Base-by-base conservation (phyloP, 2,329 filamentous ascomycete genomes). In the Fusarium abutilonis region DNA sequence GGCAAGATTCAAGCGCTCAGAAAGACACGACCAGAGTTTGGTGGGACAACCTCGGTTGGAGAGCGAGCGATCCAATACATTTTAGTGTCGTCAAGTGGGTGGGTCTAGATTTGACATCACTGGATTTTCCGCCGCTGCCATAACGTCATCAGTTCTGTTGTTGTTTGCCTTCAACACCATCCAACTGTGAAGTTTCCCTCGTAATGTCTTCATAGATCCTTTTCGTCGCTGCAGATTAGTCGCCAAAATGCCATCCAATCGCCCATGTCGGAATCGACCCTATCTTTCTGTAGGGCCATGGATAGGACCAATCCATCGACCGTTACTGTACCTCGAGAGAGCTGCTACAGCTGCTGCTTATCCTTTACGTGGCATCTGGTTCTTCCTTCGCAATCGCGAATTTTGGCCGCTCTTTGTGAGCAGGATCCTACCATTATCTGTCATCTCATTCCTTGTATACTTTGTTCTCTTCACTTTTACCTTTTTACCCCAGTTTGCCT, bases 401-500 rank as follows among this genome's bases (percentile, higher is more conserved):
- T 89, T 95, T 65, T 96, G 90, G 76, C 93, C 93, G 21, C 83
- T 97, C 2, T 89, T 97, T 64, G 81, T 86, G 54, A 82, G 90
- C 21, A 88, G 93, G 14, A 80, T 99, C 3, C 77, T 98, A 1
- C 93, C 94, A 0, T 83, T 96, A 26, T 85, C 91, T 3, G 79
- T 97, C 13, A 88, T 97, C 11, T 97, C 93, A 0, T 79, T 89
- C 13, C 86, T 95, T 51, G 90, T 97, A 13, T 91, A 97, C 61
- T 79, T 88, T n/a, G 81, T 96, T 17, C 86, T 98, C 17, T 98
- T 98, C 76, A 82, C 92, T 11, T 96, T 95, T 76, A 83, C 92
- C 1, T 98, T 96, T 68, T 78, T 97, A 3, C 94, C 94, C 0
- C 92, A 98, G 73, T 92, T 92, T 52, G 91, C 91, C 2, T 91